Evolutionary conservation across 192 early-diverging fungal genomes (phyloP).

Genomic region (Gamsiella multidivaricata): DNA sequence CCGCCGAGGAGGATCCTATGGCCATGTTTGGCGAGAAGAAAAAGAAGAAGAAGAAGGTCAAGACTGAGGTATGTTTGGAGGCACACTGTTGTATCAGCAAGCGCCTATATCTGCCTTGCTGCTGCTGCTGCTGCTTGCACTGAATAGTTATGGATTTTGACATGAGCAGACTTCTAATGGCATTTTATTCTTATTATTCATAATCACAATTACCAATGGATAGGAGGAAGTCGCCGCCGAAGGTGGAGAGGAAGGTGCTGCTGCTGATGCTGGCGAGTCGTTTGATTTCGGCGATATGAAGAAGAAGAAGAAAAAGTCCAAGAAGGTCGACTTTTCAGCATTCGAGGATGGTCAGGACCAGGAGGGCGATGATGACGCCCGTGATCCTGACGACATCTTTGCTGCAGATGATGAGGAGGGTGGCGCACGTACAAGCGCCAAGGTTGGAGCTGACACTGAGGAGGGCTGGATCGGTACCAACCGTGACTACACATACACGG

Average conservation of each 20-base stretch:
- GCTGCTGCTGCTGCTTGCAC: too few species aligned
- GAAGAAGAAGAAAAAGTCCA: slow-evolving; percentile 86
- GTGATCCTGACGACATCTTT: slow-evolving; percentile 66
- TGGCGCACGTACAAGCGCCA: slow-evolving; percentile 49
- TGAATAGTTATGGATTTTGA: too few species aligned
- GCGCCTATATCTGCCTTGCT: too few species aligned
- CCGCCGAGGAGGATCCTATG: slow-evolving; percentile 66
- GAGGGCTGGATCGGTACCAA: slow-evolving; percentile 91
- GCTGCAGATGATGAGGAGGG: slow-evolving; percentile 60
- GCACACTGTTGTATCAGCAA: slow-evolving; percentile 15
- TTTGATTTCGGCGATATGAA: slow-evolving; percentile 74
- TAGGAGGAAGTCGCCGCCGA: slow-evolving; percentile 59
- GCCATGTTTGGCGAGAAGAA: slow-evolving; percentile 86
- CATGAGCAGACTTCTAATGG: too few species aligned
- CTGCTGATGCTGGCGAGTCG: slow-evolving; percentile 58
- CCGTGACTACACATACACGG: slow-evolving; percentile 78
- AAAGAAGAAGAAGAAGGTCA: slow-evolving; percentile 90
- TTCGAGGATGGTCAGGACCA: slow-evolving; percentile 76
- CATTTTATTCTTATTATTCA: too few species aligned
- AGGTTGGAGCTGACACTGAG: slow-evolving; percentile 48
- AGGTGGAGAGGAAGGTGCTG: slow-evolving; percentile 55
- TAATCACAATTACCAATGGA: too few species aligned
- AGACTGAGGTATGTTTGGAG: slow-evolving; percentile 56
- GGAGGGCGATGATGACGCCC: slow-evolving; percentile 61
- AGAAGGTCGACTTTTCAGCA: slow-evolving; percentile 82